Base-by-base conservation (phyloP, 177 flowering plant genomes). In the Vitis hybrid region DNA sequence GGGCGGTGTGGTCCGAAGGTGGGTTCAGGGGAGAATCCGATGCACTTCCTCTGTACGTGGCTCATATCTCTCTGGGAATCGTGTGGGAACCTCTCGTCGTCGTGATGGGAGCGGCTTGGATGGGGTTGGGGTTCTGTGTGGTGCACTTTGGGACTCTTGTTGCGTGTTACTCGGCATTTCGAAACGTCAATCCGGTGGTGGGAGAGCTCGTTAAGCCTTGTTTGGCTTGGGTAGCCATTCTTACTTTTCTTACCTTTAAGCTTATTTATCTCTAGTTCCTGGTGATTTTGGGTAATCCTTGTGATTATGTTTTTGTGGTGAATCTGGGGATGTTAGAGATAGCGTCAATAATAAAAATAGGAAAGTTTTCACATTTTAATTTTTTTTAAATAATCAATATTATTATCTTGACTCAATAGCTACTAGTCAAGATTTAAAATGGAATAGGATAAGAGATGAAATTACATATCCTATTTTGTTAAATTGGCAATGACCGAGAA, bases 11-110 rank as follows among this genome's bases (percentile, higher is more conserved):
- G 85, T 73, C 75, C 3, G 80, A 72, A 12, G 80, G 82, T 5
- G 85, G 85, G 3, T 77, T 82, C 5, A 62, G 51, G 13, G 33
- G 51, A 1, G 60, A 71, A 3, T 29, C 78, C 13, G 73, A 72
- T 48, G 78, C 82, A 1, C 15, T 79, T 45, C 70, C 76, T 2
- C 74, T 81, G 15, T 82, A 79, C 57, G 12, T 77, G 1, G 62
- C 79, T 7, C 80, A 79, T 18, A 51, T 75, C 5, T 72, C 75
- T 1, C 52, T 82, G 14, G 62, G 77, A 57, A 53, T 79, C 0
- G 62, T 70, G n/a, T 82, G 85, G 80, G 62, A 64, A 5, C 85
- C 85, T 10, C 74, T 82, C 1, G 85, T 79, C 69, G 77, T 82
- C 1, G 67, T 60, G 33, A 67, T 70, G 1, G 78, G 79, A 0